Conservation (phyloP, 2,329 filamentous ascomycete genomes). For the Paraphaeosphaeria sporulosa region DNA sequence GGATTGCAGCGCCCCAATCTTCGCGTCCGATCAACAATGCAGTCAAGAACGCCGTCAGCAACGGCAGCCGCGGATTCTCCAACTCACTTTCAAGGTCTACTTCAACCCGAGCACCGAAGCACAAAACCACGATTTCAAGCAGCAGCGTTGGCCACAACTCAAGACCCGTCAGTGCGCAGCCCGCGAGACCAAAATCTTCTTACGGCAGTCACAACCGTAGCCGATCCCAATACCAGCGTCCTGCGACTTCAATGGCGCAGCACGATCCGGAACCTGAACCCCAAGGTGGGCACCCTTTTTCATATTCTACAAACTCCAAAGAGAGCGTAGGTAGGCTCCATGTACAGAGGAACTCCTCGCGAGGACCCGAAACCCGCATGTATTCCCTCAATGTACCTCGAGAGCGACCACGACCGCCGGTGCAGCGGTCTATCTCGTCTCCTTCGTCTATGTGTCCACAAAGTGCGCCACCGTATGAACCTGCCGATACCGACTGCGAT, state of each 20-base stretch:
- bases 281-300: slow-evolving; percentile 55
- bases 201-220: slow-evolving; percentile 55
- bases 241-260: slow-evolving; percentile 51
- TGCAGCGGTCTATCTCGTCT: slow-evolving; percentile 34
- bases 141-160: slow-evolving; percentile 4
- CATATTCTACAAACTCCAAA: slow-evolving; percentile 47
- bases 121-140: slow-evolving; percentile 47
- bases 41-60: slow-evolving; percentile 57
- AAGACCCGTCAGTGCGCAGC: slow-evolving; percentile 14
- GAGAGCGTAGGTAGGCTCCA: slow-evolving; percentile 34
- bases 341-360: slow-evolving; percentile 37
- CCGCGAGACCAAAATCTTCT: slow-evolving; percentile 57
- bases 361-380: slow-evolving; percentile 28
- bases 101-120: slow-evolving; percentile 52
- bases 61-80: slow-evolving; percentile 45
- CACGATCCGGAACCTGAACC: slow-evolving; percentile 49
- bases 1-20: slow-evolving; percentile 52
- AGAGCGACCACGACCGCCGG: slow-evolving; percentile 23
- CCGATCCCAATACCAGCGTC: slow-evolving; percentile 55
- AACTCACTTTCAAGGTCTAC: slow-evolving; percentile 52
- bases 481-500: slow-evolving; percentile 40
- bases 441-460: slow-evolving; percentile 31
- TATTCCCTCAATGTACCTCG: slow-evolving; percentile 26
- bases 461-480: slow-evolving; percentile 37
- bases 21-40: slow-evolving; percentile 50